Evolutionary conservation across 352 stramenopile species (phyloP).

Genomic region (Pythium apleroticum): DNA sequence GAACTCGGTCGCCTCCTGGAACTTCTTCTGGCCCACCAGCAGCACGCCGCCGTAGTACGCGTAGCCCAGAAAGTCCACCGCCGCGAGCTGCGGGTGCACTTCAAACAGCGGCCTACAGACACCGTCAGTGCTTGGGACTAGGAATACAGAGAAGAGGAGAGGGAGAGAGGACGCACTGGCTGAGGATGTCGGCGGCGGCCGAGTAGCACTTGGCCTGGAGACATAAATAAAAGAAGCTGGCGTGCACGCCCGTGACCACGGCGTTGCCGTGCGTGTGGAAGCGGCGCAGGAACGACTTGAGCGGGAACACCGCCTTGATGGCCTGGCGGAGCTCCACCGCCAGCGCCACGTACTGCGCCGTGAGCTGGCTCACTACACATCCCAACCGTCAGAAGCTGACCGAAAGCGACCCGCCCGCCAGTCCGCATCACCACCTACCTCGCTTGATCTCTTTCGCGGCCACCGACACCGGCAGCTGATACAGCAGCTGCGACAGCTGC

Average conservation of each 20-base stretch:
- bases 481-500: constrained; percentile 58
- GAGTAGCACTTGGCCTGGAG: constrained; percentile 80
- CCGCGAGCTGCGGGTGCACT: constrained; percentile 57
- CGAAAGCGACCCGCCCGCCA: background rate
- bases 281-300: constrained; percentile 64
- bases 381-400: background rate
- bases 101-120: constrained; percentile 62
- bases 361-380: constrained; percentile 47
- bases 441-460: constrained; percentile 60
- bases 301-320: constrained; percentile 65
- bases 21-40: constrained; percentile 75
- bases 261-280: constrained; percentile 58
- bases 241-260: constrained; percentile 64
- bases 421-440: constrained; percentile 24
- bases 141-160: background rate
- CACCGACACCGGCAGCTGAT: constrained; percentile 43
- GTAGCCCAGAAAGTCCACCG: constrained; percentile 78
- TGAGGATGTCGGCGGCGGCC: constrained; percentile 61
- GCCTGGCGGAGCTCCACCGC: constrained; percentile 52
- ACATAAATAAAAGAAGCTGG: constrained; percentile 78
- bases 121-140: background rate
- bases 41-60: constrained; percentile 82
- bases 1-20: constrained; percentile 69
- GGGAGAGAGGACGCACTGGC: constrained; percentile 73
- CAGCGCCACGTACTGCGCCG: constrained; percentile 46